phyloP scores from a whole-genome alignment of 2,329 filamentous ascomycete species.

The Colletotrichum gigasporum region DNA sequence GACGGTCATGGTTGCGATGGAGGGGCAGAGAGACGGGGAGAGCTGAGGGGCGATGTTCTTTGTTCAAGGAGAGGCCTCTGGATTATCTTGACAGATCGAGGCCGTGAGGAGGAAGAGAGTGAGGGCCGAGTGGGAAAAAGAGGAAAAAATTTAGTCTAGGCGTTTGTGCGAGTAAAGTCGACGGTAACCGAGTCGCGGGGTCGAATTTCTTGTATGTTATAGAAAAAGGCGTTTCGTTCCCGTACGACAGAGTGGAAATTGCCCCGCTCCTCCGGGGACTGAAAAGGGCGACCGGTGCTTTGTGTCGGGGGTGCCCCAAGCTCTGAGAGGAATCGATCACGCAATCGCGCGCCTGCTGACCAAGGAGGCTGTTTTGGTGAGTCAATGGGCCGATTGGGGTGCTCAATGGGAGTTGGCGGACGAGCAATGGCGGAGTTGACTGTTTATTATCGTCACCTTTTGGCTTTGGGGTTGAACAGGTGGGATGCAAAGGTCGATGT shows the following conservation, averaged over 20 bases:
- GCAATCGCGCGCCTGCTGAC: constrained; percentile 32
- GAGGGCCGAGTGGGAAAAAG: not conserved
- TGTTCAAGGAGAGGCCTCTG: not conserved
- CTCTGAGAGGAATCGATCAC: constrained; percentile 29
- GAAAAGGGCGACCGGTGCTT: constrained; percentile 16
- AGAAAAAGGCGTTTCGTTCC: constrained; percentile 16
- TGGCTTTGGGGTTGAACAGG: not conserved
- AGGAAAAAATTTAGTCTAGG: not conserved
- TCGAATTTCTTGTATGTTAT: constrained; percentile 27
- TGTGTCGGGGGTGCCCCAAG: constrained; percentile 17
- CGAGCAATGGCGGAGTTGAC: not conserved
- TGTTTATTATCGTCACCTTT: not conserved
- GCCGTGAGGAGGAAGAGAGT: not conserved
- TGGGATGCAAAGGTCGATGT: not conserved
- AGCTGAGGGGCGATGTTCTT: not conserved
- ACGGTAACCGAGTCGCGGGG: constrained; percentile 27
- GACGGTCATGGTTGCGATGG: constrained; percentile 39
- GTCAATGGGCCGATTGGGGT: constrained; percentile 22
- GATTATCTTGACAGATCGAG: not conserved
- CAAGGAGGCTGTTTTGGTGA: constrained; percentile 21
- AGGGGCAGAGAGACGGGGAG: not conserved
- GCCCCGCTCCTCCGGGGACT: constrained; percentile 22
- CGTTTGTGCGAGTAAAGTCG: constrained; percentile 12
- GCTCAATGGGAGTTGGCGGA: not conserved
- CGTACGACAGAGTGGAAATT: constrained; percentile 24